Percentiles rank a stretch among this genome's conserved stretches.
Conservation (phyloP, 2,329 filamentous ascomycete genomes). For the Cladosporium austrohemisphaericum region DNA sequence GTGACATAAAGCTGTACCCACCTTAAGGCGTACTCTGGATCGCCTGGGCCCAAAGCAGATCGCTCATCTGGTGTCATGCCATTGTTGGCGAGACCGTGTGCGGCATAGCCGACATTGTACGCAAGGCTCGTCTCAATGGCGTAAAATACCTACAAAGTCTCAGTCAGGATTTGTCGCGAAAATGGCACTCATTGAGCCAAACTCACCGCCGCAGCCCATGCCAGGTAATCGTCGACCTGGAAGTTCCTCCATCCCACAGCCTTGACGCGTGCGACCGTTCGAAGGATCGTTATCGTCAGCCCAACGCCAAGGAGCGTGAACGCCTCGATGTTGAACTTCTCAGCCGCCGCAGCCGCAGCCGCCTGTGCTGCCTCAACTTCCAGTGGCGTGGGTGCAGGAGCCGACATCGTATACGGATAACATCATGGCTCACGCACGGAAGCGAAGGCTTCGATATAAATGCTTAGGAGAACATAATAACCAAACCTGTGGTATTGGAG, state of each 20-base stretch:
- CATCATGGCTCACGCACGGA: neutral
- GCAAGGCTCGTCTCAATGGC: conserved; percentile 3
- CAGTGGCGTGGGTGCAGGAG: conserved; percentile 7
- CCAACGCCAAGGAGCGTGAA: conserved; percentile 12
- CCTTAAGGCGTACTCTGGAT: conserved; percentile 8
- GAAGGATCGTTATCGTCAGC: neutral
- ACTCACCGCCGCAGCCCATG: conserved; percentile 10
- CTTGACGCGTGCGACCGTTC: neutral
- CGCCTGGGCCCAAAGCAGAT: conserved; percentile 1
- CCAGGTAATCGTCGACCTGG: conserved; percentile 4
- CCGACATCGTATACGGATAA: conserved; percentile 2
- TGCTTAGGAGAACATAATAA: too few species aligned
- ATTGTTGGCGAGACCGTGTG: conserved; percentile 13
- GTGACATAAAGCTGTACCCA: too few species aligned
- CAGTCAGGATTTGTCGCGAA: neutral
- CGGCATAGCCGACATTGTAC: conserved; percentile 10
- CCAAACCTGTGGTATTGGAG: too few species aligned
- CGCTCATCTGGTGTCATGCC: conserved; percentile 11
- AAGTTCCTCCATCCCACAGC: conserved; percentile 1
- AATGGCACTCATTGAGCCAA: too few species aligned
- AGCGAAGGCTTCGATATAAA: neutral
- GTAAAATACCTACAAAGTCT: conserved; percentile 2
- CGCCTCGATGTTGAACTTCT: conserved; percentile 12
- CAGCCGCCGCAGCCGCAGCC: conserved; percentile 4
- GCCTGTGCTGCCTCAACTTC: neutral